Percentiles rank a stretch among this genome's conserved stretches.
Evolutionary conservation across 202 grass and related monocot genomes (phyloP).

Genomic region (Bolboschoenoplectus hybrid): DNA sequence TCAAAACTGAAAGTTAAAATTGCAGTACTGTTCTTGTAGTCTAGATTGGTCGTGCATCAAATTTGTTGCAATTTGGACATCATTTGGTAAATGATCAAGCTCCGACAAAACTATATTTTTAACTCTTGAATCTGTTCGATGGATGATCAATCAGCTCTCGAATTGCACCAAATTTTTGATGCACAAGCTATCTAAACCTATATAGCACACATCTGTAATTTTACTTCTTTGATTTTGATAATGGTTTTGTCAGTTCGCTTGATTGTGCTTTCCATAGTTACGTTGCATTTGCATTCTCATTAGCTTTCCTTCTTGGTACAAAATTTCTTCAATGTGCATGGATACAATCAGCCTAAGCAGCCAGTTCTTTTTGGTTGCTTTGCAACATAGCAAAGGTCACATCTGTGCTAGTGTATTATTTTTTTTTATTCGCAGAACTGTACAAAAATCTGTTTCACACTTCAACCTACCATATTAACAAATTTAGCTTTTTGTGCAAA

Average conservation of each 20-base stretch:
- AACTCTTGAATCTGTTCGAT: neutral
- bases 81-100: neutral
- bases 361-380: neutral
- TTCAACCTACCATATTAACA: neutral
- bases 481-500: neutral
- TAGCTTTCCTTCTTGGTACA: constrained; percentile 4
- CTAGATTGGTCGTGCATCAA: neutral
- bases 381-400: constrained; percentile 3
- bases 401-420: neutral
- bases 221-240: neutral
- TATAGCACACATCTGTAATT: neutral
- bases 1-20: constrained; percentile 13
- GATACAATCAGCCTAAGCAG: neutral
- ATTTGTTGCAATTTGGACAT: constrained; percentile 10
- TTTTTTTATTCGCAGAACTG: neutral
- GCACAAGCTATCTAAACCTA: neutral
- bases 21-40: neutral
- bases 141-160: neutral
- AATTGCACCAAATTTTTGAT: neutral
- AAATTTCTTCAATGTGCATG: neutral
- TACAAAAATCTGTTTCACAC: neutral
- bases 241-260: neutral
- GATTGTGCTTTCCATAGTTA: neutral
- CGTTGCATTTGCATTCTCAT: constrained; percentile 23
- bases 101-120: neutral